Base-by-base conservation (phyloP, 305 asterid genomes). In the Solanum hybrid region DNA sequence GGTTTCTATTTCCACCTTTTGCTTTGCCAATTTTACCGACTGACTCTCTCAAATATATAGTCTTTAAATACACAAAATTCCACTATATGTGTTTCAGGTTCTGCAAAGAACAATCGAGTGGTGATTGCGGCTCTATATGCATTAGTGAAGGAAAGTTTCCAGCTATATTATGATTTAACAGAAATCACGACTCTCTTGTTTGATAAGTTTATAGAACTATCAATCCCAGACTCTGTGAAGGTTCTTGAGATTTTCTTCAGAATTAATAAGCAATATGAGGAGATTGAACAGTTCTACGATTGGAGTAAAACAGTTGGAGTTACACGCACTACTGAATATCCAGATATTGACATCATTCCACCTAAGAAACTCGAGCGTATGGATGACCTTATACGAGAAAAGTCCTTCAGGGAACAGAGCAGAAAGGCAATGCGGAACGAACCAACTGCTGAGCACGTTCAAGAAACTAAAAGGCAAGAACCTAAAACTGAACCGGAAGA, bases 161-260 rank as follows among this genome's bases (percentile, higher is more conserved):
- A 92, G 88, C 91, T 96, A 7, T 93, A 93, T 89, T 93, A 95
- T 36, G 97, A 95, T 90, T 94, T 96, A 79, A 91, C 97, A 5
- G 99, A 98, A 85, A 94, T 96, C 22, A 77, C 95, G 88, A 97
- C 94, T 4, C 88, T 94, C 85, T 85, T 96, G 89, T 93, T 96
- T 38, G 98, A 98, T 81, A 93, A 97, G 32, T 98, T 98, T 92
- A 94, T 94, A 94, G 92, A 95, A 92, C 97, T 98, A 22, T 95
- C 94, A 12, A 51, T 94, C 10, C 93, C 98, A 0, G 94, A 95
- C 71, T 95, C 97, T 91, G 90, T 91, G 0, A 95, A 92, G 77
- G 97, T 95, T 42, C 93, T 92, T 26, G 98, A 96, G 71, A 90
- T 94, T 86, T 96, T 98, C 92, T 92, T 91, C 22, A 96, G 97